Conservation (phyloP, 306 rosid genomes). For the Lathyrus sativus region DNA sequence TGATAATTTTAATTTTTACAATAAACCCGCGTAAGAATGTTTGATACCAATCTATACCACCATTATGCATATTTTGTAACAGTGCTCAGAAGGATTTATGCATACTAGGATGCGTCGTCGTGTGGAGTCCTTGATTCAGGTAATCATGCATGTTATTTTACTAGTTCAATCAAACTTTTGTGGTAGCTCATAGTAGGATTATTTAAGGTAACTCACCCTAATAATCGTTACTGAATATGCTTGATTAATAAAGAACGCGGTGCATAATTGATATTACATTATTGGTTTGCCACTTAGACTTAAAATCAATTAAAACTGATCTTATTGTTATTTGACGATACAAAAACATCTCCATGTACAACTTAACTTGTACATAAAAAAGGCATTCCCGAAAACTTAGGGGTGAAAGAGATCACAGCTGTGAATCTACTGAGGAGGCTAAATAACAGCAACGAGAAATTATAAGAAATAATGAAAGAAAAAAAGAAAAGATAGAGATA, state of each 20-base stretch:
- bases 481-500: not conserved
- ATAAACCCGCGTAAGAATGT: conserved; percentile 18
- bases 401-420: conserved; percentile 1
- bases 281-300: conserved; percentile 20
- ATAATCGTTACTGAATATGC: not conserved
- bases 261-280: not conserved
- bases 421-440: conserved; percentile 1
- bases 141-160: conserved; percentile 38
- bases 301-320: conserved; percentile 3
- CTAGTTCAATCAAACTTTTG: conserved; percentile 30
- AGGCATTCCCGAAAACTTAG: not conserved
- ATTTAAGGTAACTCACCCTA: conserved; percentile 1
- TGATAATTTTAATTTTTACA: conserved; percentile 12
- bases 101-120: conserved; percentile 99
- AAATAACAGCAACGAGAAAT: not conserved
- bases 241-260: conserved; percentile 8
- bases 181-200: conserved; percentile 17
- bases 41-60: conserved; percentile 24
- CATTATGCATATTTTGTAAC: conserved; percentile 35
- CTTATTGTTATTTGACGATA: not conserved
- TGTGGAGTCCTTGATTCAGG: conserved; percentile 96
- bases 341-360: not conserved
- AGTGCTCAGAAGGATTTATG: conserved; percentile 99
- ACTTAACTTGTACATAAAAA: not conserved
- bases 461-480: not conserved